phyloP scores from a whole-genome alignment of 495 filamentous ascomycete genomes.

The Podospora pseudocomata region DNA sequence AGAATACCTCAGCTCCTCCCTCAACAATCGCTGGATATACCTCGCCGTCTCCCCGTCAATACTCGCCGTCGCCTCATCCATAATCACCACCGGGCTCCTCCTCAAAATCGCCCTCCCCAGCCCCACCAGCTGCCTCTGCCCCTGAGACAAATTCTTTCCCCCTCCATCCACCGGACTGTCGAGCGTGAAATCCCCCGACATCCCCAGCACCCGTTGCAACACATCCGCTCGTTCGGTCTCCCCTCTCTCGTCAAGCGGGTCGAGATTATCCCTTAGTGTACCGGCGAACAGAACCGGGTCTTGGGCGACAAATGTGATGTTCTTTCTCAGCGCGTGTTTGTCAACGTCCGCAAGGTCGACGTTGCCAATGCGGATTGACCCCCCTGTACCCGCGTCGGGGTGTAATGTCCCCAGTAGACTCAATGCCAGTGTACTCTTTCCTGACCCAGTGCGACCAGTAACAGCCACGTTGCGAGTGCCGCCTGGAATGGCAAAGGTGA shows the following conservation, averaged over 20 bases:
- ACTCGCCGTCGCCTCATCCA: conserved; percentile 83
- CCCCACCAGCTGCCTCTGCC: conserved; percentile 58
- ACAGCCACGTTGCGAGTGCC: conserved; percentile 63
- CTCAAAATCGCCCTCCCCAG: conserved; percentile 57
- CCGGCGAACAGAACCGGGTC: conserved; percentile 59
- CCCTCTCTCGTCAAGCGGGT: conserved; percentile 45
- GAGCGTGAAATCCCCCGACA: conserved; percentile 36
- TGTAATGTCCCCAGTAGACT: conserved; percentile 53
- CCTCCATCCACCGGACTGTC: conserved; percentile 50
- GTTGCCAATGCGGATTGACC: conserved; percentile 52
- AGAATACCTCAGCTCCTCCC: conserved; percentile 69
- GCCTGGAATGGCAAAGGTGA: conserved; percentile 66
- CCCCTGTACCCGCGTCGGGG: conserved; percentile 45
- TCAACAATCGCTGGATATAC: conserved; percentile 69
- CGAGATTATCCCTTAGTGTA: conserved; percentile 53
- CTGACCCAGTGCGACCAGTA: conserved; percentile 61
- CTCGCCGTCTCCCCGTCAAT: conserved; percentile 77
- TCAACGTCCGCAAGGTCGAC: conserved; percentile 50
- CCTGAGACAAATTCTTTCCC: conserved; percentile 60
- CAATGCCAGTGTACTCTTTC: conserved; percentile 58
- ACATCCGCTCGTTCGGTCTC: conserved; percentile 47
- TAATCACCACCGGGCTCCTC: conserved; percentile 56
- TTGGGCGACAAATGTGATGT: conserved; percentile 60
- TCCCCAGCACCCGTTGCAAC: conserved; percentile 41
- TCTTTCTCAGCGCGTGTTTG: conserved; percentile 51